phyloP scores from a whole-genome alignment of 371 early-diverging fungal genomes.

The Syncephalastrum monosporum region DNA sequence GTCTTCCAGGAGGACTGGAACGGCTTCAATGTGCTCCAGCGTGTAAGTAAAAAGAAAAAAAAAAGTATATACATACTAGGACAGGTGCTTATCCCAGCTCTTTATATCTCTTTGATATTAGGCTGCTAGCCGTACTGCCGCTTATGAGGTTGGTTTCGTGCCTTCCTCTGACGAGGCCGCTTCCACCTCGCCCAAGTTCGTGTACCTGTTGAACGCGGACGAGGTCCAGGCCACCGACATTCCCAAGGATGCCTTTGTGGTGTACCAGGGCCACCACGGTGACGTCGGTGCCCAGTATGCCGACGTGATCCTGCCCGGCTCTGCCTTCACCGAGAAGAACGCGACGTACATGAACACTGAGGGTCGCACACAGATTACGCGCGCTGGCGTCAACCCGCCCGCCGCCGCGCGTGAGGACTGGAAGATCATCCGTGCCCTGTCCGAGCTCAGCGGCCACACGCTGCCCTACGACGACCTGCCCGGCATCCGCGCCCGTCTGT shows the following conservation, averaged over 20 bases:
- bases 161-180: slow-evolving; percentile 52
- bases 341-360: slow-evolving; percentile 94
- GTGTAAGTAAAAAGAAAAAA: slow-evolving; percentile 47
- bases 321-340: slow-evolving; percentile 97
- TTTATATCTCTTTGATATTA: slow-evolving; percentile 14
- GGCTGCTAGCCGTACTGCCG: slow-evolving; percentile 88
- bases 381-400: slow-evolving; percentile 91
- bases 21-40: slow-evolving; percentile 87
- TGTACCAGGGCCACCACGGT: slow-evolving; percentile 98
- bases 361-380: slow-evolving; percentile 90
- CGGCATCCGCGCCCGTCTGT: slow-evolving; percentile 82
- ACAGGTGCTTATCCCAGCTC: neutral
- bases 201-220: slow-evolving; percentile 94
- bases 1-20: slow-evolving; percentile 85
- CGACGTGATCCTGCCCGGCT: slow-evolving; percentile 93
- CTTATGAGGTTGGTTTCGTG: slow-evolving; percentile 88
- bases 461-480: slow-evolving; percentile 89
- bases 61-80: too few species aligned
- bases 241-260: slow-evolving; percentile 92
- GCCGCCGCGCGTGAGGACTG: slow-evolving; percentile 95
- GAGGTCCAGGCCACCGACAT: slow-evolving; percentile 73
- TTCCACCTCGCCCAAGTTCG: slow-evolving; percentile 60
- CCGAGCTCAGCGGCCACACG: slow-evolving; percentile 83
- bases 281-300: slow-evolving; percentile 94
- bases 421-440: slow-evolving; percentile 96